Evolutionary conservation across 306 rosid species (phyloP).

Genomic region (Cercis canadensis): DNA sequence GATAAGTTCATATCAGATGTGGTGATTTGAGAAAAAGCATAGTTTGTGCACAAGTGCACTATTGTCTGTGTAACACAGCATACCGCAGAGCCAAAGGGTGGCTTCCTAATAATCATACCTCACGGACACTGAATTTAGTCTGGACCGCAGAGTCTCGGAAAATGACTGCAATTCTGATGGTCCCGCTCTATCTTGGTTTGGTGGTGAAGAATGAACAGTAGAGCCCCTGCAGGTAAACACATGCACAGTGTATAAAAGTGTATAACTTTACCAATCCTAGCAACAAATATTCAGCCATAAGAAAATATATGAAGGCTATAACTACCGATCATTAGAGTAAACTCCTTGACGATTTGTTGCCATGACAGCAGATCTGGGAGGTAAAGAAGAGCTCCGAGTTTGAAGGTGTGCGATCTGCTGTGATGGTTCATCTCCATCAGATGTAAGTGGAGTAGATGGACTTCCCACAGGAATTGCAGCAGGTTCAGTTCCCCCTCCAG

Average conservation of each 20-base stretch:
- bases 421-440: constrained; percentile 51
- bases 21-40: constrained; percentile 6
- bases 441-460: constrained; percentile 58
- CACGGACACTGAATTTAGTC: constrained; percentile 63
- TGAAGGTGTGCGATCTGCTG: constrained; percentile 50
- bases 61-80: neutral
- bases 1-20: constrained; percentile 30
- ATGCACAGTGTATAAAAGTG: constrained; percentile 6
- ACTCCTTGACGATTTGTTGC: constrained; percentile 51
- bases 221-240: constrained; percentile 49
- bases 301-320: neutral
- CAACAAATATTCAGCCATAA: constrained; percentile 15
- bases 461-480: constrained; percentile 46
- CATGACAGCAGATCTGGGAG: constrained; percentile 47
- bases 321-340: neutral
- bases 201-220: constrained; percentile 47
- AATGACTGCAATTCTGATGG: constrained; percentile 84
- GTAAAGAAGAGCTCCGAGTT: constrained; percentile 52
- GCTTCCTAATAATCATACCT: constrained; percentile 51
- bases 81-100: neutral
- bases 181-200: constrained; percentile 65
- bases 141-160: constrained; percentile 82
- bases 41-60: constrained; percentile 1
- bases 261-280: constrained; percentile 3
- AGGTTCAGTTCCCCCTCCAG: constrained; percentile 54